Evolutionary conservation across 805 yeast species (phyloP), one percentile per base, ranked within the genome.

Genomic region (Lipomyces sp.): DNA sequence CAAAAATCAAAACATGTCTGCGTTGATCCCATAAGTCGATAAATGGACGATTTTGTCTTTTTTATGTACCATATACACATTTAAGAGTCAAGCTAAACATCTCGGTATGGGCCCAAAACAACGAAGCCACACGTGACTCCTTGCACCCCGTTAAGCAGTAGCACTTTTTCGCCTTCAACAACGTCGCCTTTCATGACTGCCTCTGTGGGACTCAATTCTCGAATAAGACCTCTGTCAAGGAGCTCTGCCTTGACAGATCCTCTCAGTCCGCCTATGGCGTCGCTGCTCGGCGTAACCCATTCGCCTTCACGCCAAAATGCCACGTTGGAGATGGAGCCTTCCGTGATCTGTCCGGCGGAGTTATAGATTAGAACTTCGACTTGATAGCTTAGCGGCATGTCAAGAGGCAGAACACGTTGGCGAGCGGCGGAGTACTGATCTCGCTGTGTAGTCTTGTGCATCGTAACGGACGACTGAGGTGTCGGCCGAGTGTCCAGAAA

Each of bases 401-500:
- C 45, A 2, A 70, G 64, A 0, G 78, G 73, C 0, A 68, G 64
- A 8, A 56, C 55, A 39, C 87, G 70, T 1, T 65, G 66, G 50
- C 97, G 70, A 0, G 95, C 84, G 2, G 65, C 72, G 39, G 71
- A 76, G 65, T 90, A 89, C 40, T 74, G 79, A 2, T 70, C 71
- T 55, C 98, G 73, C 22, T 73, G 68, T 0, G 96, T 86, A 0
- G 98, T 91, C 65, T 91, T 91, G 69, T 89, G 84, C 3, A 95
- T 83, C 0, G 96, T 87, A 67, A 85, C 86, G 1, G 86, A 86
- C 1, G 95, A 79, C 1, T 80, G 75, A 39, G 75, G 57, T 1
- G 78, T 73, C 1, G 80, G 72, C 28, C 73, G 67, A 0, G 70
- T 62, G 63, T 85, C 91, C 3, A 89, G 61, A 60, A 79, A 81